Percentiles rank a stretch among this genome's conserved stretches.
phyloP scores from a whole-genome alignment of 2,329 filamentous ascomycete genomes.

The Neopestalotiopsis rosae region DNA sequence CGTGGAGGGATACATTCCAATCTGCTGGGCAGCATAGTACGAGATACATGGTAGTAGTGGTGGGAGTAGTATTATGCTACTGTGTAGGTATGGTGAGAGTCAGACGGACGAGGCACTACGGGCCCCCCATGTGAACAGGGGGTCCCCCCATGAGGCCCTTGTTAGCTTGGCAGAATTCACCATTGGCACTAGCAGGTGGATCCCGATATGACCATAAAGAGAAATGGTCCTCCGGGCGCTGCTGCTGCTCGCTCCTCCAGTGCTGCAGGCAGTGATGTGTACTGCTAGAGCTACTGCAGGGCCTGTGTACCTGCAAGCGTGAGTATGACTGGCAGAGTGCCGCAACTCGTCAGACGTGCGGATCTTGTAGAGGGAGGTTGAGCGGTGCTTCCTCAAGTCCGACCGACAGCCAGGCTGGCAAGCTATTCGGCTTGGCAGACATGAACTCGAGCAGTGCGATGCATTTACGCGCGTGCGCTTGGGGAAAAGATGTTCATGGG shows the following conservation, averaged over 20 bases:
- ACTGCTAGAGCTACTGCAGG: neutral
- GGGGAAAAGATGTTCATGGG: constrained; percentile 2
- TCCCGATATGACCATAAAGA: constrained; percentile 14
- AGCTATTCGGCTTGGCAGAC: constrained; percentile 10
- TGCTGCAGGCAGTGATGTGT: neutral
- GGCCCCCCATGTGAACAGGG: neutral
- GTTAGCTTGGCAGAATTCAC: neutral
- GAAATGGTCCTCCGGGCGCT: constrained; percentile 13
- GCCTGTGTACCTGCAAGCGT: constrained; percentile 9
- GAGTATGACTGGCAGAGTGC: constrained; percentile 2
- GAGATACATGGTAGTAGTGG: neutral
- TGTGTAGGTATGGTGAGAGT: neutral
- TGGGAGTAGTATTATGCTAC: neutral
- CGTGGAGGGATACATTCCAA: neutral
- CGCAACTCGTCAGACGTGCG: neutral
- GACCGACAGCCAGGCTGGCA: neutral
- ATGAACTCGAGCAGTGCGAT: neutral
- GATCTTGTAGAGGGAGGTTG: too few relatives aligned
- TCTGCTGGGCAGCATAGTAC: neutral
- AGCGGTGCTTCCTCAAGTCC: neutral
- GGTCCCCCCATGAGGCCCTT: neutral
- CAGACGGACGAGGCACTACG: neutral
- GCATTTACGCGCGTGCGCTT: neutral
- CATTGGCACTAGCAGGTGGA: constrained; percentile 13
- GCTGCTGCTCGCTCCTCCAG: neutral